Percentiles rank a stretch among this genome's conserved stretches.
Evolutionary conservation across 371 early-diverging fungal genomes (phyloP).

Genomic region (Syncephalastrum sp.): DNA sequence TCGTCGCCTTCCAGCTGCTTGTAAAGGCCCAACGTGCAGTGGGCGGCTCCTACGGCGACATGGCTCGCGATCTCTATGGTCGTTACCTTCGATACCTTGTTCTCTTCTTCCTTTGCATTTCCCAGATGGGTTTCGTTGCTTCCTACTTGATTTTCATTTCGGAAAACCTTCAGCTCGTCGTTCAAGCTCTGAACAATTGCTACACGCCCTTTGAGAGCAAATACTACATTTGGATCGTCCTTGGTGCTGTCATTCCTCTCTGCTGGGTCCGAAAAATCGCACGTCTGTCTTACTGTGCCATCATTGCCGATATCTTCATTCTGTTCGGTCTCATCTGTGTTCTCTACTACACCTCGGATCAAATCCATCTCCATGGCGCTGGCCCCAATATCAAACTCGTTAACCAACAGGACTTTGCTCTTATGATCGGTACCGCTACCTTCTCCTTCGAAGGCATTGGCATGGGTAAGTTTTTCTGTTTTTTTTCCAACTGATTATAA

Average conservation of each 20-base stretch:
- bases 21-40: conserved; percentile 34
- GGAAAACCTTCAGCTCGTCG: conserved; percentile 43
- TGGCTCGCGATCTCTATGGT: conserved; percentile 71
- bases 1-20: conserved; percentile 27
- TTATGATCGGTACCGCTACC: conserved; percentile 76
- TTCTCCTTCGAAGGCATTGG: conserved; percentile 84
- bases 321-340: conserved; percentile 60
- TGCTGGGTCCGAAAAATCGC: conserved; percentile 70
- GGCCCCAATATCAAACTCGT: conserved; percentile 51
- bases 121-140: conserved; percentile 63
- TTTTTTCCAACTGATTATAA: not conserved
- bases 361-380: conserved; percentile 27
- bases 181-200: conserved; percentile 40
- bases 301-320: conserved; percentile 76
- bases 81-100: conserved; percentile 52
- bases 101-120: conserved; percentile 59
- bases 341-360: conserved; percentile 40
- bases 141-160: conserved; percentile 50
- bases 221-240: conserved; percentile 60
- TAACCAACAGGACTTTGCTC: conserved; percentile 59
- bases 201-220: conserved; percentile 28
- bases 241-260: conserved; percentile 63
- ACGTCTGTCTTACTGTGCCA: conserved; percentile 62
- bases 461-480: conserved; percentile 34
- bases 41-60: conserved; percentile 79